Base-by-base conservation (phyloP, 2,329 filamentous ascomycete species). In the Thelonectria olida region DNA sequence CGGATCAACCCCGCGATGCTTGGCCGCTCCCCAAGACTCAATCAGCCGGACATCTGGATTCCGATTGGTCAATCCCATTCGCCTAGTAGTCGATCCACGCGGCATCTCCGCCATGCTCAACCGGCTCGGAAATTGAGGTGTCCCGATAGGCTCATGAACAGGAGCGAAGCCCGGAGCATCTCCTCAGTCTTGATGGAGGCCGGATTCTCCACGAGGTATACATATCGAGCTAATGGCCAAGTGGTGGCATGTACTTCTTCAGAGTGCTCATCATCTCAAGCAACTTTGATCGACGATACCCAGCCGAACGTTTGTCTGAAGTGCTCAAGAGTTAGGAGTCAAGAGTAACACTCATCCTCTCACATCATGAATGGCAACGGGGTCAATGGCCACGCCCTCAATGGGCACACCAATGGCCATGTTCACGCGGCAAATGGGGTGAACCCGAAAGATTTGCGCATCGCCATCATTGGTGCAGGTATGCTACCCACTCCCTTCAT, bases 381-480 rank as follows among this genome's bases (percentile, higher is more conserved):
- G 13, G 13, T 10, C 31, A 50, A 50, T 44, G 44, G 54, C 54
- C 54, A 36, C 10, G 45, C 31, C 28, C 38, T 23, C 25, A 55
- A 49, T 10, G 53, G 53, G n/a, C 44, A 45, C 13, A 34, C 34
- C 23, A 48, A 48, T 41, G 44, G 38, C 13, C 50, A 20, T 44
- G n/a, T 25, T 13, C 3, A 50, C 9, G 45, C 34, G 3, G 36
- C 45, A 13, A 17, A 25, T 13, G 45, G 45, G 36, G 34, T 23
- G 8, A 31, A 42, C 47, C 47, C 39, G 8, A 47, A 36, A 7
- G 34, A 55, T 12, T 25, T 65, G 15, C 57, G 49, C 38, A 42
- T 87, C 71, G 82, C 80, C 71, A 79, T 86, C 65, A 75, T 85
- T 63, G 84, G 84, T 66, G 84, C 84, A 23, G 84, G 82, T 82